A percentile compares a stretch with the other conserved stretches of the same genome.
These are phyloP conservation scores for Globisporangium alternatum DNA, from an alignment of 352 stramenopile species.

Conservation along the genomic window DNA sequence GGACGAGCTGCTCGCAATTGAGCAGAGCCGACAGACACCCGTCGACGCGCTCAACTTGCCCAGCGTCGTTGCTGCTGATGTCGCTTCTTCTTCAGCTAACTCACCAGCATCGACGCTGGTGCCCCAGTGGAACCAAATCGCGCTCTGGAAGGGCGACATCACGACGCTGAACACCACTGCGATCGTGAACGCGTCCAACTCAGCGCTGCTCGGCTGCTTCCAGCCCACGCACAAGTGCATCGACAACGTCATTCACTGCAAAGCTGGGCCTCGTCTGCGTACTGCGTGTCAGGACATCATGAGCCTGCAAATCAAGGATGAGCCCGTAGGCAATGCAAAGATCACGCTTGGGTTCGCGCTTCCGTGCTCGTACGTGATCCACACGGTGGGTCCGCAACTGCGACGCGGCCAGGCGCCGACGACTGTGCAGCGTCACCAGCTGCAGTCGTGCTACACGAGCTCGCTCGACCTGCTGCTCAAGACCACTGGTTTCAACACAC, in stretches of 20 bases:
- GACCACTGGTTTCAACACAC: conserved; percentile 13
- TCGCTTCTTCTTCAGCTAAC: too few species aligned
- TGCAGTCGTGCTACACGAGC: conserved; percentile 48
- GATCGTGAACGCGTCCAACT: conserved; percentile 73
- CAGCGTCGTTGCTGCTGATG: conserved; percentile 5
- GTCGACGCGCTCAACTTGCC: conserved; percentile 22
- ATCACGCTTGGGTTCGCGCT: conserved; percentile 57
- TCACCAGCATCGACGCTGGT: background rate
- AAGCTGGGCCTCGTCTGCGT: conserved; percentile 51
- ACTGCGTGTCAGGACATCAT: conserved; percentile 52
- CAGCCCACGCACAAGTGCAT: conserved; percentile 67
- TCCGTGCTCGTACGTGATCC: conserved; percentile 48
- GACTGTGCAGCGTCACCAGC: conserved; percentile 23
- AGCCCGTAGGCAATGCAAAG: conserved; percentile 44
- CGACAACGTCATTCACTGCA: conserved; percentile 74
- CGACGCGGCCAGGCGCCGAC: conserved; percentile 25
- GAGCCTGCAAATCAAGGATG: conserved; percentile 29
- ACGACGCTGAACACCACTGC: conserved; percentile 52
- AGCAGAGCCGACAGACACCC: conserved; percentile 22
- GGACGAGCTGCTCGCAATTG: conserved; percentile 15
- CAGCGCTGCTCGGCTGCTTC: conserved; percentile 64
- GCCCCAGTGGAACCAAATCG: conserved; percentile 30
- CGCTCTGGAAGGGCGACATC: conserved; percentile 70
- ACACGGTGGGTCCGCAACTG: conserved; percentile 63
- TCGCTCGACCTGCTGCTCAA: conserved; percentile 48